Base-by-base conservation (phyloP, 768 basidiomycete species). In the Termitomyces sp. region DNA sequence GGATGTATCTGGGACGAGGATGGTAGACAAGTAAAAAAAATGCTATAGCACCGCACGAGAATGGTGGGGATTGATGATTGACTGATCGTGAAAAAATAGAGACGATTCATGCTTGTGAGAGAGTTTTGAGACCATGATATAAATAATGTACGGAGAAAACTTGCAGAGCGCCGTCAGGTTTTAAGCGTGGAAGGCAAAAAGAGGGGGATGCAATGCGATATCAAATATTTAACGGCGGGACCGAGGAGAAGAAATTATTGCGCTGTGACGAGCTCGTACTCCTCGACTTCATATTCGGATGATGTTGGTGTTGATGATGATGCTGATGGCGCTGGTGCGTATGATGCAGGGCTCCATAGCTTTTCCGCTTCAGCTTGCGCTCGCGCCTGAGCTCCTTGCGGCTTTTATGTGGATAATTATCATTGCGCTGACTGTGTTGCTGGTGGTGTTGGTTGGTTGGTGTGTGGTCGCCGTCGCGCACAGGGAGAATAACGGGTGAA, bases 351-450 rank as follows among this genome's bases (percentile, higher is more conserved):
- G 80, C 67, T 61, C 73, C 74, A 66, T 74, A 76, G 70, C 73
- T 77, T 74, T 85, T 80, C 61, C 82, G 78, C 70, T 86, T 84
- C 69, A 80, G 74, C 72, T 85, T 88, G 66, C 81, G 82, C 73
- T 90, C 87, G 64, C 81, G 75, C 62, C 82, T 76, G 59, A 79
- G 70, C 71, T 89, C 87, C 67, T 84, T 86, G 58, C 82, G 77
- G 46, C 65, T 80, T 72, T 86, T 86, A 59, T 75, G 72, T 11
- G 74, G 67, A 34, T 73, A 66, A 9, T 75, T 66, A 40, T 74
- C 68, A 8, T 74, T 66, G n/a, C 65, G 67, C 40, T 76, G 73
- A 42, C 76, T 68, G 43, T 72, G 66, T 1, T 23, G 70, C 53
- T 70, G 63, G 60, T 70, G 66, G 53, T 69, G 64, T 34, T 66